Percentiles rank a stretch among this genome's conserved stretches.
These are phyloP conservation scores for Tagetes erecta DNA, from an alignment of 129 eudicot genomes.

Conservation along the genomic window DNA sequence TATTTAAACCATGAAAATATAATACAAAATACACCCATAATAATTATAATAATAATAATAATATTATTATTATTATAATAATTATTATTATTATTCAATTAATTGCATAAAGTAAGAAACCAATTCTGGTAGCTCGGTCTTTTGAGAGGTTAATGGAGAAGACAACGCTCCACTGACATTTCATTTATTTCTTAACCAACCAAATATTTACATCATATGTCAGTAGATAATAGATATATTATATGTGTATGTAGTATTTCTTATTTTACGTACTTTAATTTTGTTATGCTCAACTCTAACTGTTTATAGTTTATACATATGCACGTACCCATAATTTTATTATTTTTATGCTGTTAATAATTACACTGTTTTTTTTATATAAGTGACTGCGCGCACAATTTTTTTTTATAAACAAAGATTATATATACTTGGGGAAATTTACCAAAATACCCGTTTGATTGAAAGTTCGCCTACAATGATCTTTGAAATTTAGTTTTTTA, in stretches of 20 bases:
- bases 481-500: too few relatives aligned
- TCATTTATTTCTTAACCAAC: constrained; percentile 4
- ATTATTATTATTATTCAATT: background rate
- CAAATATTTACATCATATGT: background rate
- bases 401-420: too few relatives aligned
- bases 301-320: background rate
- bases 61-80: background rate
- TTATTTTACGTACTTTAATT: background rate
- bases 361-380: too few relatives aligned
- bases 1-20: background rate
- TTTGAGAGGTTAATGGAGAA: background rate
- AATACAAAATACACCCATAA: background rate
- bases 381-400: too few relatives aligned
- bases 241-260: too few relatives aligned
- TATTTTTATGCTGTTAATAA: too few relatives aligned
- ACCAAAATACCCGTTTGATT: too few relatives aligned
- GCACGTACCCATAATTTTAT: background rate
- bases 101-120: background rate
- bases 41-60: background rate
- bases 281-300: background rate
- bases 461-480: too few relatives aligned
- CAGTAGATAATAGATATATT: background rate
- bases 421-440: too few relatives aligned
- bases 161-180: background rate
- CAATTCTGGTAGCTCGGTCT: background rate